These are phyloP conservation scores for Jamesozyma rosinii DNA, from an alignment of 805 yeast species.

Conservation along the genomic window DNA sequence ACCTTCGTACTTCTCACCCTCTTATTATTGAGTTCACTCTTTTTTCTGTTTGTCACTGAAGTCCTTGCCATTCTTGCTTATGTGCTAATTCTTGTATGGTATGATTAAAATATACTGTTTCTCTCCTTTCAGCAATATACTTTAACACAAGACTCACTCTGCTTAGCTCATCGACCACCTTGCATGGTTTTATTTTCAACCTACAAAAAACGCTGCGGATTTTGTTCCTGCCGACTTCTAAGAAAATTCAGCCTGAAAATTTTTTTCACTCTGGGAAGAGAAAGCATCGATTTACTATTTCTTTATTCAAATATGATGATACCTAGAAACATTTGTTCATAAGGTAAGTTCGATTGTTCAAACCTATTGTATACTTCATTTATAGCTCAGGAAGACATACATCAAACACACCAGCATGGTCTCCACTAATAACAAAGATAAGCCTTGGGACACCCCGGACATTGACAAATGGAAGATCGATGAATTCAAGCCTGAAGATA, in stretches of 20 bases:
- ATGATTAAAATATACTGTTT: not conserved
- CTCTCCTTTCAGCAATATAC: not conserved
- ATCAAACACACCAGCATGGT: constrained; percentile 71
- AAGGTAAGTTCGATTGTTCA: too few relatives aligned
- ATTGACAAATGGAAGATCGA: constrained; percentile 88
- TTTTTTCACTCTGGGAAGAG: not conserved
- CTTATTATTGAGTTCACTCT: constrained; percentile 2
- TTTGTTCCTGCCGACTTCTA: not conserved
- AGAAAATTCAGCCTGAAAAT: constrained; percentile 1
- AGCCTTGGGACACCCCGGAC: constrained; percentile 96
- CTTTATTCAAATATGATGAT: too few relatives aligned
- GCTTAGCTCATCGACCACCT: not conserved
- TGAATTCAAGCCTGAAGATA: constrained; percentile 83
- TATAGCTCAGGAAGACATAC: too few relatives aligned
- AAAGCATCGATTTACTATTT: constrained; percentile 1
- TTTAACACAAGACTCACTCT: not conserved
- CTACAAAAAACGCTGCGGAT: not conserved
- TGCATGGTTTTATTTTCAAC: not conserved
- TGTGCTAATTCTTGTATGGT: not conserved
- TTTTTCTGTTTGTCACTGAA: constrained; percentile 6
- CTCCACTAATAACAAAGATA: constrained; percentile 86
- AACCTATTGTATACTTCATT: too few relatives aligned
- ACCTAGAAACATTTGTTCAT: too few relatives aligned
- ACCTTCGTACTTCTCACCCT: constrained; percentile 5
- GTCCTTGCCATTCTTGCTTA: not conserved